Base-by-base conservation (phyloP, 106 monocot species). In the Dioscorea zingiberensis region DNA sequence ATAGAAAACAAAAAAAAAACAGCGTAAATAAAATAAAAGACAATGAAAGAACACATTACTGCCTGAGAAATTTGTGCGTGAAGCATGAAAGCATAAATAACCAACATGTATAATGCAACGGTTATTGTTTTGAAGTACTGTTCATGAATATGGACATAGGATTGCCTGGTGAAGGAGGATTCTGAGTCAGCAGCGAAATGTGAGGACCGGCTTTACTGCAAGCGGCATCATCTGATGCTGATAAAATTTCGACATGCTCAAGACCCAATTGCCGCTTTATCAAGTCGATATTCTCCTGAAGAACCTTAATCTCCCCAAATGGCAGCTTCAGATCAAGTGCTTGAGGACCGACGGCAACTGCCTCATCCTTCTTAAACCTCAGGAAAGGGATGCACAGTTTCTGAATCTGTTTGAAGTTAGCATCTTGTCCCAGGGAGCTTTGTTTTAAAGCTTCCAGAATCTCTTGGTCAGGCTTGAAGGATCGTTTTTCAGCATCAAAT, bases 321-420 rank as follows among this genome's bases (percentile, higher is more conserved):
- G 94, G 94, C 47, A 90, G 80, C 58, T 73, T 80, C 87, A 90
- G 68, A 78, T 94, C 90, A 21, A 94, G 70, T 11, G 94, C 94
- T 29, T 84, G 89, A 47, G 65, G 48, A 21, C 94, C 94, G n/a
- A 94, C 81, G 17, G 75, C 56, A 29, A 72, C 59, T 4, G 78
- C 81, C 46, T 94, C 94, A 29, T 94, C 90, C 69, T 87, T 90
- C 64, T 94, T 94, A 51, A 85, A 87, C 75, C 73, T 94, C 32
- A 94, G 17, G 66, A 90, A 94, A 27, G 94, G 84, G 90, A 94
- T 84, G 74, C 94, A 94, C 16, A 81, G 79, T 58, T 84, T 94
- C 71, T 90, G 84, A 25, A 94, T 77, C 75, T 90, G 81, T 69
- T 86, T 85, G 48, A 83, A 78, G 17, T 81, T 77, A 17, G 71